Percentiles rank a stretch among this genome's conserved stretches.
Evolutionary conservation across 306 rosid species (phyloP).

Genomic region (Hippophae tibetana): DNA sequence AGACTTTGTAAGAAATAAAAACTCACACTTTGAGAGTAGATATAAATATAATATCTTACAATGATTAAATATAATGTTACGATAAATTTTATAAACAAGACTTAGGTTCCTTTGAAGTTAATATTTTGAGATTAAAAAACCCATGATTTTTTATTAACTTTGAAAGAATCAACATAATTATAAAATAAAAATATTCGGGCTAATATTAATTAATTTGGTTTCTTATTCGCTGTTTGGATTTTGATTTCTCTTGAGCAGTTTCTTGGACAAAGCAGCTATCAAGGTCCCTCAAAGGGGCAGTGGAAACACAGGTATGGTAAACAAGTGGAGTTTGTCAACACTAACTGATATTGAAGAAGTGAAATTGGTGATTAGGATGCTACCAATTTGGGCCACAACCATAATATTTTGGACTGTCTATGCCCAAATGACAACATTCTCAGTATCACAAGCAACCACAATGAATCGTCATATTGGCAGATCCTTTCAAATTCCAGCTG

Average conservation of each 20-base stretch:
- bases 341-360: conserved; percentile 83
- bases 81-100: too few relatives aligned
- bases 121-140: too few relatives aligned
- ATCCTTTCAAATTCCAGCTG: conserved; percentile 61
- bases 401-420: conserved; percentile 72
- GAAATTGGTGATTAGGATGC: conserved; percentile 51
- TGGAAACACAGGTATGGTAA: conserved; percentile 7
- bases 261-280: conserved; percentile 81
- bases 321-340: conserved; percentile 55
- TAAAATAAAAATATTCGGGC: too few relatives aligned
- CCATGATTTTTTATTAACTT: too few relatives aligned
- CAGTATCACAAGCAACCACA: conserved; percentile 79
- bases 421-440: conserved; percentile 86
- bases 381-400: conserved; percentile 88
- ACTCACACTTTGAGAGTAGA: too few relatives aligned
- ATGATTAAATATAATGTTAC: too few relatives aligned
- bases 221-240: too few relatives aligned
- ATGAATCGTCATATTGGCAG: conserved; percentile 68
- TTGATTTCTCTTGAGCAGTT: conserved; percentile 25
- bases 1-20: too few relatives aligned
- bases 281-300: conserved; percentile 9
- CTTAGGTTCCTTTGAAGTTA: too few relatives aligned
- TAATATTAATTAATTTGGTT: too few relatives aligned
- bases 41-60: too few relatives aligned
- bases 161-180: too few relatives aligned